Evolutionary conservation across 2,329 filamentous ascomycete species (phyloP).

Genomic region (Alternaria gansuensis): DNA sequence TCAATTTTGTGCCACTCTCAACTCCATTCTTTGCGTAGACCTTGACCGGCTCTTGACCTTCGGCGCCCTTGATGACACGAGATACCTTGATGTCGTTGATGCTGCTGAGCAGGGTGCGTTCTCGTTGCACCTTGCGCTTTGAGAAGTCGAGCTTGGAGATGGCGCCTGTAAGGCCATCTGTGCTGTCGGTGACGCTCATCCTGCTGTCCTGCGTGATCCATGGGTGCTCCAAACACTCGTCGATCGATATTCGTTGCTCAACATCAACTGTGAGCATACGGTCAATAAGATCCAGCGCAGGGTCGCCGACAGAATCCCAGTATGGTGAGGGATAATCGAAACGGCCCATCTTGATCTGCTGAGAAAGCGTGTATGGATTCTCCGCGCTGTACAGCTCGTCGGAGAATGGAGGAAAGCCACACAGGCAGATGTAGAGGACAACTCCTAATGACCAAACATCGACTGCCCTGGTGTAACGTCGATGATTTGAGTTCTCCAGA

Average conservation of each 20-base stretch:
- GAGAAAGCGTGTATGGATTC: slow-evolving; percentile 84
- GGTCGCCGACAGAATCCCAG: slow-evolving; percentile 88
- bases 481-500: slow-evolving; percentile 78
- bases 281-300: slow-evolving; percentile 92
- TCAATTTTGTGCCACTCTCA: slow-evolving; percentile 34
- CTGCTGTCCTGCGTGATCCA: slow-evolving; percentile 73
- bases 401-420: slow-evolving; percentile 95
- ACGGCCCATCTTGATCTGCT: slow-evolving; percentile 87
- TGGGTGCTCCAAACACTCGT: slow-evolving; percentile 88
- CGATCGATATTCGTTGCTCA: slow-evolving; percentile 82
- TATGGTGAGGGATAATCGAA: slow-evolving; percentile 98
- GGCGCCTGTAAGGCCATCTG: slow-evolving; percentile 88
- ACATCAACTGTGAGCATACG: slow-evolving; percentile 91
- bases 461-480: slow-evolving; percentile 93
- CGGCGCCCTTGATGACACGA: slow-evolving; percentile 65
- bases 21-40: slow-evolving; percentile 52
- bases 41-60: slow-evolving; percentile 58
- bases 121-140: slow-evolving; percentile 78
- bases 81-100: slow-evolving; percentile 78
- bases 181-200: slow-evolving; percentile 78
- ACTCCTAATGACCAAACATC: slow-evolving; percentile 98
- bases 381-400: slow-evolving; percentile 85
- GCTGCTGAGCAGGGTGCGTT: slow-evolving; percentile 83
- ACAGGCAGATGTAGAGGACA: slow-evolving; percentile 95
- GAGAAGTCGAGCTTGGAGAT: slow-evolving; percentile 84